Conservation (phyloP, 345 rosid species). For the Eucalyptus sp. region DNA sequence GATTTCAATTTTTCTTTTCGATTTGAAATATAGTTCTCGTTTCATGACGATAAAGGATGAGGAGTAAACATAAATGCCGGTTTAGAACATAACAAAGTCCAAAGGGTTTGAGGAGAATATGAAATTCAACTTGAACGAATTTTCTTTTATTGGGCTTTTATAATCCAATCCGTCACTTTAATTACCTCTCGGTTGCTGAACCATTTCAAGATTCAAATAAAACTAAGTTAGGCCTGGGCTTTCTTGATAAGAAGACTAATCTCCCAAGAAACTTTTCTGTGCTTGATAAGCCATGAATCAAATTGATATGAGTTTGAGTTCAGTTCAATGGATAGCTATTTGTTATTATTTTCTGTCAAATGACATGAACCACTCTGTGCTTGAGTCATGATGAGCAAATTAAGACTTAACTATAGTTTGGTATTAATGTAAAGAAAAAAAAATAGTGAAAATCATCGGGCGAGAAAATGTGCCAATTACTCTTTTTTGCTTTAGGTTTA, state of each 20-base stretch:
- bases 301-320: neutral
- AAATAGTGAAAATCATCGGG: neutral
- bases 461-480: neutral
- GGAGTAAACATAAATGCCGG: neutral
- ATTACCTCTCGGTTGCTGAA: neutral
- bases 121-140: neutral
- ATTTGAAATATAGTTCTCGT: neutral
- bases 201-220: fast-evolving
- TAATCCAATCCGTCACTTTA: fast-evolving
- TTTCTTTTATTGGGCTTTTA: neutral
- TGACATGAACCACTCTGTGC: neutral
- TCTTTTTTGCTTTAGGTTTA: neutral
- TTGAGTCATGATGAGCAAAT: neutral
- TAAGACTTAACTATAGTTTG: neutral
- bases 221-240: neutral
- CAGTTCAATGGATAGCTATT: neutral
- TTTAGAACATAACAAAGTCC: neutral
- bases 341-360: neutral
- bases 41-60: neutral
- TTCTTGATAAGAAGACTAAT: neutral
- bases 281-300: neutral
- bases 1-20: neutral
- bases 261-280: neutral
- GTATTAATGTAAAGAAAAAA: neutral
- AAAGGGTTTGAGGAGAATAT: neutral